Evolutionary conservation across 225 moss, liverwort and hornwort species (phyloP), one percentile per base, ranked within the genome.

Genomic region (Asterella californica): DNA sequence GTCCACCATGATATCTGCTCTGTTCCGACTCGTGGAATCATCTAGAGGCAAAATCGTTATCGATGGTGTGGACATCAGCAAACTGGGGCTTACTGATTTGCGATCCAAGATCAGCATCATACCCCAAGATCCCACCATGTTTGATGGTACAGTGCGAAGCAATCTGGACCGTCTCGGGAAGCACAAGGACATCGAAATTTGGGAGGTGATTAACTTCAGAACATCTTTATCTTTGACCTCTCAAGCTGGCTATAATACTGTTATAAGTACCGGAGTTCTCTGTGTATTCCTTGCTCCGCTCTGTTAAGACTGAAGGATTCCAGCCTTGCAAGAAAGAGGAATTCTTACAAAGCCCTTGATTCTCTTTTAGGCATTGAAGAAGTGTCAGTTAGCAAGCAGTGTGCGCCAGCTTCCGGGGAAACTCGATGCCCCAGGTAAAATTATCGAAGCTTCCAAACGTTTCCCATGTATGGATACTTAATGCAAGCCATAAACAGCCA

Each of bases 61-160:
- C 24, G 94, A 94, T 62, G 88, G 86, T 37, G 83, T 94, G 57
- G 94, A 92, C 72, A 90, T 94, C 48, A 57, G 69, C 25, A 89
- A 78, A 24, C 88, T 93, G 54, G 95, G 95, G 15, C 83, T 95
- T 36, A 84, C 85, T 7, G 95, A 95, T 83, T 83, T 95, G 36
- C 84, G 93, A 46, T 90, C 93, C 48, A 90, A 88, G 46, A 82
- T 95, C 74, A 86, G 90, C 12, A 86, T 95, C 42, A 95, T 95
- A 75, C 95, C 95, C 15, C 69, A 95, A 72, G 95, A 95, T 80
- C 95, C 95, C 21, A 93, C 90, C 19, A 90, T 95, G 57, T 95
- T 95, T 30, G 86, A 89, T 77, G 95, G 95, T 21, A 88, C 91
- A 4, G 90, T 95, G 54, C 86, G 95, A 47, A 84, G 87, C 8